phyloP scores from a whole-genome alignment of 177 flowering plant species.

The Vitis hybrid region DNA sequence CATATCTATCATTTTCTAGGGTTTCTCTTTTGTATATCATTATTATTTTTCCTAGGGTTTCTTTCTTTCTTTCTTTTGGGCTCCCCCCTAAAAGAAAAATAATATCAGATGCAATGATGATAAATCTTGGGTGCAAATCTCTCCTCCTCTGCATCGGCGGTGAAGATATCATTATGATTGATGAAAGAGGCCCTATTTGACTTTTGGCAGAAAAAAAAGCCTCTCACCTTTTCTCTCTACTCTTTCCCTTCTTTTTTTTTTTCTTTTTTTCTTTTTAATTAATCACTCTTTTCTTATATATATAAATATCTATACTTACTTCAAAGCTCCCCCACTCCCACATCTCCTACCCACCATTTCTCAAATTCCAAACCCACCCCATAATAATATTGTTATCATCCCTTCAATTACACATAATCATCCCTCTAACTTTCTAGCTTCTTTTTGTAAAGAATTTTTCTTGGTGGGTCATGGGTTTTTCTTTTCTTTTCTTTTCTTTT shows the following conservation, averaged over 20 bases:
- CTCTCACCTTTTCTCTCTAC: slow-evolving; percentile 31
- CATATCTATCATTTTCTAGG: slow-evolving; percentile 6
- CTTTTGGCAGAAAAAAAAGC: slow-evolving; percentile 42
- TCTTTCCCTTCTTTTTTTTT: slow-evolving; percentile 15
- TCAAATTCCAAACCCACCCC: slow-evolving; percentile 34
- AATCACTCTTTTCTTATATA: no score
- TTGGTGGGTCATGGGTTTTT: background rate
- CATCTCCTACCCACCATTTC: slow-evolving; percentile 30
- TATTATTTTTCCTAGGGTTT: slow-evolving; percentile 21
- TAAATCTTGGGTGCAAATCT: slow-evolving; percentile 65
- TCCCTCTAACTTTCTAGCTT: background rate
- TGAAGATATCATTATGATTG: slow-evolving; percentile 48
- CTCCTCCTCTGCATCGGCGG: slow-evolving; percentile 36
- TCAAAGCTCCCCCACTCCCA: slow-evolving; percentile 11
- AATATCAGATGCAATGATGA: slow-evolving; percentile 52
- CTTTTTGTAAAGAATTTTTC: background rate
- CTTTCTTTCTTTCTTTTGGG: slow-evolving; percentile 22
- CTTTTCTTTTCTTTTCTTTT: background rate
- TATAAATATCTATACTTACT: background rate
- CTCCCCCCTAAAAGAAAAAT: slow-evolving; percentile 18
- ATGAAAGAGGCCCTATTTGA: slow-evolving; percentile 42
- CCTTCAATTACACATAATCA: slow-evolving; percentile 12
- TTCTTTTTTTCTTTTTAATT: background rate
- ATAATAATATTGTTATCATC: slow-evolving; percentile 26
- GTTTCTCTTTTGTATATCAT: no score